Conservation (phyloP, 23 red algal genomes). For the Agarophyton chilense region DNA sequence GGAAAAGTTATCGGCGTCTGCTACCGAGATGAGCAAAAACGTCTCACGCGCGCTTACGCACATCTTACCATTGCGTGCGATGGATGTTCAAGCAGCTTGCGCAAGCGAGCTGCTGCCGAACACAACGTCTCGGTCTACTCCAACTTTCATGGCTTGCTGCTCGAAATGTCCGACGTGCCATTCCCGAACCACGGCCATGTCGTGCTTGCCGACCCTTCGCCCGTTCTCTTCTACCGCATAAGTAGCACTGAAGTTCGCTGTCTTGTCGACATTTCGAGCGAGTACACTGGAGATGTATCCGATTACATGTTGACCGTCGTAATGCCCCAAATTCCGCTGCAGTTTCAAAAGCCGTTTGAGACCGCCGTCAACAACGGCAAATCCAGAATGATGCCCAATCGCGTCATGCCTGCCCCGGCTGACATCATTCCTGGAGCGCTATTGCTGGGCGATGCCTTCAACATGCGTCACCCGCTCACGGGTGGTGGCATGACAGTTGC, state of each 20-base stretch:
- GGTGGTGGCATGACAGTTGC: constrained; percentile 99
- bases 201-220: constrained; percentile 87
- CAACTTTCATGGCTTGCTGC: constrained; percentile 88
- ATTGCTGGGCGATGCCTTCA: constrained; percentile 96
- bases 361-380: constrained; percentile 56
- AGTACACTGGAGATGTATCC: constrained; percentile 26
- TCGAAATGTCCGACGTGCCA: constrained; percentile 68
- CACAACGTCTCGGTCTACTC: constrained; percentile 79
- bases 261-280: constrained; percentile 88
- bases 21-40: constrained; percentile 33
- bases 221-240: constrained; percentile 95
- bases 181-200: constrained; percentile 97
- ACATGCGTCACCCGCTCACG: constrained; percentile 99
- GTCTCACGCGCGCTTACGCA: constrained; percentile 44
- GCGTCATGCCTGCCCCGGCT: constrained; percentile 92
- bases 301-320: constrained; percentile 79
- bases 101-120: constrained; percentile 58
- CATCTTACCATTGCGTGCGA: constrained; percentile 96
- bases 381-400: constrained; percentile 95
- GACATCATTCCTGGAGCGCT: constrained; percentile 79
- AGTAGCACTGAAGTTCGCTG: constrained; percentile 89
- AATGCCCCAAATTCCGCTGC: constrained; percentile 88
- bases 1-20: constrained; percentile 77
- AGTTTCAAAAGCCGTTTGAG: constrained; percentile 69
- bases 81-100: constrained; percentile 84